Evolutionary conservation across 345 rosid genomes (phyloP), one percentile per base, ranked within the genome.

Genomic region (Kandelia obovata): DNA sequence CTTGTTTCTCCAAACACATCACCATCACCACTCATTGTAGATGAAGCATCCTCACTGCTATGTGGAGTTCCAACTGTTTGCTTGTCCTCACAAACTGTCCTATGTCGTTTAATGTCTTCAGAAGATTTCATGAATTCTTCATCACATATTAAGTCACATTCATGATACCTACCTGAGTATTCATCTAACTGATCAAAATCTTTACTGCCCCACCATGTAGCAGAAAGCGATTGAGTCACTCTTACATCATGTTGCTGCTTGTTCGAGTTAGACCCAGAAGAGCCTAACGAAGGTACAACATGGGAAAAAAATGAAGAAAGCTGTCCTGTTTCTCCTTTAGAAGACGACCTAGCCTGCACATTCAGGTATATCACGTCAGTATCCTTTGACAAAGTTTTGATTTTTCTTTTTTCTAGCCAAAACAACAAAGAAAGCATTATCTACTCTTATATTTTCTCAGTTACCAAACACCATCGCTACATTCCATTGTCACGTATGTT

Each of bases 291-390:
- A 47, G 86, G 85, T 32, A 57, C 19, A 30, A 72, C 32, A 26
- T 71, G 79, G 39, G 95, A 78, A 71, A 91, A 81, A 63, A 80
- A 74, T 0, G 96, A 89, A 61, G 87, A 69, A 17, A 79, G 47
- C 5, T 1, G 49, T 1, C 84, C 70, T 62, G 72, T 89, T 34
- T 79, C 84, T 63, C 76, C 86, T 61, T 74, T 77, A 30, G 86
- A 75, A 65, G 66, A 56, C 13, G 67, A 64, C 80, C 84, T 83
- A 77, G 83, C 92, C 96, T 91, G 81, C 81, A 91, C 81, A 83
- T 65, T 78, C 64, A 72, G 77, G 77, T 72, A 43, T 71, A 75
- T 60, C 23, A 35, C 20, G 46, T 81, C 80, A 78, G 61, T 51
- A 73, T 37, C 56, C 66, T n/a, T 17, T 31, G 6, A 19, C 46